phyloP scores from a whole-genome alignment of 2,329 filamentous ascomycete genomes.

The Akanthomyces lecanii region DNA sequence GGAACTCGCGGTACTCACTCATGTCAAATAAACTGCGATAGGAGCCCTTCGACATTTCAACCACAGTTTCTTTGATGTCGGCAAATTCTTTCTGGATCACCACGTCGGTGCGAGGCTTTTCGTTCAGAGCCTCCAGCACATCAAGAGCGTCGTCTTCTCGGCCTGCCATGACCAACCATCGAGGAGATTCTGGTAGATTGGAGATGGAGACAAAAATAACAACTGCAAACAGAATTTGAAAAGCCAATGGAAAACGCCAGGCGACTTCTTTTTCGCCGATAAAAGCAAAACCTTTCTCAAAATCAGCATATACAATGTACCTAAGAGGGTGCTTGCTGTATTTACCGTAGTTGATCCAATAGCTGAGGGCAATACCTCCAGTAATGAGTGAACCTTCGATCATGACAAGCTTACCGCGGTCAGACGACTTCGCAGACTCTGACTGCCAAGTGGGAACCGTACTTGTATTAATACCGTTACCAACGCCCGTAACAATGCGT shows the following conservation, averaged over 20 bases:
- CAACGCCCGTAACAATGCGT: constrained; percentile 46
- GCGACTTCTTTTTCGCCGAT: constrained; percentile 23
- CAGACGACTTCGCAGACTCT: constrained; percentile 45
- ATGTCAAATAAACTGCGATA: constrained; percentile 58
- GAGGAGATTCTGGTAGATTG: constrained; percentile 29
- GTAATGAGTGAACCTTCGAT: constrained; percentile 47
- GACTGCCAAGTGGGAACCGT: constrained; percentile 48
- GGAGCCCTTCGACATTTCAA: constrained; percentile 39
- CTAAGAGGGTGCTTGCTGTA: background rate
- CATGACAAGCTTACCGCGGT: constrained; percentile 48
- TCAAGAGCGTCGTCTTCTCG: constrained; percentile 37
- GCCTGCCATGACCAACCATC: constrained; percentile 30
- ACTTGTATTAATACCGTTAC: constrained; percentile 47
- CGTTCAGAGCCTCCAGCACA: constrained; percentile 38
- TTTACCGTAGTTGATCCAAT: constrained; percentile 48
- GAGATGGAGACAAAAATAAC: constrained; percentile 15
- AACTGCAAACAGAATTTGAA: constrained; percentile 22
- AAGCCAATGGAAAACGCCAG: constrained; percentile 29
- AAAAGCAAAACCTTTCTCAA: constrained; percentile 8
- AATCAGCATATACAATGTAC: background rate
- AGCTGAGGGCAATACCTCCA: constrained; percentile 43
- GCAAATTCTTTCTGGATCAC: constrained; percentile 4
- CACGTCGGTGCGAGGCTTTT: constrained; percentile 12
- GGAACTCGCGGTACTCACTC: constrained; percentile 51
- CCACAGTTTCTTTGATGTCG: constrained; percentile 12